Percentiles rank a stretch among this genome's conserved stretches.
These are phyloP conservation scores for Boechera divaricarpa DNA, from an alignment of 345 rosid genomes.

Conservation along the genomic window DNA sequence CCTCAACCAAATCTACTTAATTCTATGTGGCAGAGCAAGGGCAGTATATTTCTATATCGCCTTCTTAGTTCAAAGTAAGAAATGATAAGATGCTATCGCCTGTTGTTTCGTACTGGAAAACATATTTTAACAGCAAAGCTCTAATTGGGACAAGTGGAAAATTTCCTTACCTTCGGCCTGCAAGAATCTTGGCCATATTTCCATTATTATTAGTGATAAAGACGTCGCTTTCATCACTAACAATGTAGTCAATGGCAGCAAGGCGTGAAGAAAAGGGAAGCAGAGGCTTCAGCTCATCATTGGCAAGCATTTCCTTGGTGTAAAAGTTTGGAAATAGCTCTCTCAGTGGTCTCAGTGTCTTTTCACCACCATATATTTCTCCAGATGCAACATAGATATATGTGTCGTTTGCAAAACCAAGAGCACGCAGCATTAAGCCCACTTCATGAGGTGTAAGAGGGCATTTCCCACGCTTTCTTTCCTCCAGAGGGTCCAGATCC, in stretches of 20 bases:
- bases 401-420: constrained; percentile 89
- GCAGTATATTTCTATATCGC: background rate
- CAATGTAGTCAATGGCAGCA: constrained; percentile 93
- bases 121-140: constrained; percentile 1
- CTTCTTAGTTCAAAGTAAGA: background rate
- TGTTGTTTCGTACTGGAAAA: background rate
- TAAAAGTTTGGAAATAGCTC: constrained; percentile 94
- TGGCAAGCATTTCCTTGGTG: constrained; percentile 92
- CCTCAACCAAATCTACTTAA: constrained; percentile 6
- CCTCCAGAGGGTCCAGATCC: constrained; percentile 89
- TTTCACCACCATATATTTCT: constrained; percentile 97
- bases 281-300: constrained; percentile 73
- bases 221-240: constrained; percentile 92
- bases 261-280: constrained; percentile 87
- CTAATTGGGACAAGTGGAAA: constrained; percentile 6
- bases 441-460: constrained; percentile 98
- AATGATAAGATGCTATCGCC: background rate
- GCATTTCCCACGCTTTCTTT: constrained; percentile 93
- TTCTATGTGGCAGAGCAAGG: background rate
- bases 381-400: constrained; percentile 95
- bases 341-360: constrained; percentile 78
- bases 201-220: constrained; percentile 96
- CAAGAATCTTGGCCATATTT: constrained; percentile 99
- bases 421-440: constrained; percentile 94
- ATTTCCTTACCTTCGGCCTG: constrained; percentile 90